These are phyloP conservation scores for Leccinellum luteum DNA, from an alignment of 768 basidiomycete genomes.

Conservation along the genomic window DNA sequence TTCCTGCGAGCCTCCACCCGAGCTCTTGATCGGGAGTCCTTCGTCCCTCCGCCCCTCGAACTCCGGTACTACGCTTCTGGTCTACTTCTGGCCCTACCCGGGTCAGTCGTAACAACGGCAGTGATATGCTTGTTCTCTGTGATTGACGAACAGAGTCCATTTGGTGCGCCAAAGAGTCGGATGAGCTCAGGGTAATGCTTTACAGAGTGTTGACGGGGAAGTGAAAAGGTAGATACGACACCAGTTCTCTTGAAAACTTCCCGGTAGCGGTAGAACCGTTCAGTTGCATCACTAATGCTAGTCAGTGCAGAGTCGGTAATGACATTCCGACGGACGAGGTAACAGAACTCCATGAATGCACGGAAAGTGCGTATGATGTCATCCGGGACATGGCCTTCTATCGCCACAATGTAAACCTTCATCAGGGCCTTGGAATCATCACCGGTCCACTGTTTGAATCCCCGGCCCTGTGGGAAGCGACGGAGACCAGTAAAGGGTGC, in stretches of 20 bases:
- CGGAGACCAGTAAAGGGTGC: constrained; percentile 27
- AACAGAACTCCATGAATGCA: not conserved
- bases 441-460: constrained; percentile 30
- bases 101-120: no score
- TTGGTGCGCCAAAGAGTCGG: constrained; percentile 30
- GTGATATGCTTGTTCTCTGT: no score
- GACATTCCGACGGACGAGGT: not conserved
- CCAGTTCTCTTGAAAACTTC: constrained; percentile 13
- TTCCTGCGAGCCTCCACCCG: no score
- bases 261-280: constrained; percentile 21
- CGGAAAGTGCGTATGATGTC: constrained; percentile 11
- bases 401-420: constrained; percentile 35
- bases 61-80: no score
- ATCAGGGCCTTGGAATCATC: constrained; percentile 39
- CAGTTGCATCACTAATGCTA: not conserved
- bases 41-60: no score
- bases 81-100: no score
- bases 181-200: constrained; percentile 30
- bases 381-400: constrained; percentile 21
- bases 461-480: constrained; percentile 29
- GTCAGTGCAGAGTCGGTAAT: not conserved
- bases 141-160: constrained; percentile 29
- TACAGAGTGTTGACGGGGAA: constrained; percentile 35
- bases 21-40: no score
- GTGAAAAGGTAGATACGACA: constrained; percentile 19